phyloP scores from a whole-genome alignment of 495 filamentous ascomycete species.

The Talaromyces liani region DNA sequence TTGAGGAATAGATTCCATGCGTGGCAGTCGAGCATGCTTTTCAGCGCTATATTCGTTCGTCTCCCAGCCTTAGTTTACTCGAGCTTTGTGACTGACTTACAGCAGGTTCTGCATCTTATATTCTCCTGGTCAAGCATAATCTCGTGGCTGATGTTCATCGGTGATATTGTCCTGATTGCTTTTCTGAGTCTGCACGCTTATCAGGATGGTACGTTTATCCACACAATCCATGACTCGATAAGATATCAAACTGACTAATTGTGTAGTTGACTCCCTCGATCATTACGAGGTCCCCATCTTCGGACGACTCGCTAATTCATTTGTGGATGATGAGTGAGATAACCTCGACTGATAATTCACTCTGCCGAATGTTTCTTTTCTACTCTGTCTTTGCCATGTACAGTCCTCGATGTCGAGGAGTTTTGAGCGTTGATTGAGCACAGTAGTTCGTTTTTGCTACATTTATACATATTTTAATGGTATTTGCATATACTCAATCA shows the following conservation, averaged over 20 bases:
- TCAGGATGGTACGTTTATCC: conserved; percentile 54
- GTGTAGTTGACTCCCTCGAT: conserved; percentile 74
- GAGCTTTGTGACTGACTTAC: background rate
- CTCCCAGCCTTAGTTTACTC: background rate
- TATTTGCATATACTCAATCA: background rate
- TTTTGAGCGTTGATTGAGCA: background rate
- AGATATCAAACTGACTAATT: conserved; percentile 15
- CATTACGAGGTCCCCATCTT: conserved; percentile 89
- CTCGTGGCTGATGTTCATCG: conserved; percentile 72
- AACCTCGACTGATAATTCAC: background rate
- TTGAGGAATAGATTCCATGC: conserved; percentile 69
- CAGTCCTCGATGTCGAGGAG: background rate
- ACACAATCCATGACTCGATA: background rate
- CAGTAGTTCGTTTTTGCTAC: background rate
- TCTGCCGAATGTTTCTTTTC: background rate
- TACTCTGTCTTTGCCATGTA: background rate
- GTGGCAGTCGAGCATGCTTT: conserved; percentile 87
- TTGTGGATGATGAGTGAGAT: conserved; percentile 85
- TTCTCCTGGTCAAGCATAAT: conserved; percentile 78
- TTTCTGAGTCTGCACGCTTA: conserved; percentile 77
- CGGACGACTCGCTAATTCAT: conserved; percentile 74
- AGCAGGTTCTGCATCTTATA: conserved; percentile 65
- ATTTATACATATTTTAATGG: background rate
- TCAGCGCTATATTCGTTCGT: conserved; percentile 73
- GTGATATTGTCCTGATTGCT: conserved; percentile 68